Evolutionary conservation across 768 basidiomycete species (phyloP).

Genomic region (Tricholoma matsutake): DNA sequence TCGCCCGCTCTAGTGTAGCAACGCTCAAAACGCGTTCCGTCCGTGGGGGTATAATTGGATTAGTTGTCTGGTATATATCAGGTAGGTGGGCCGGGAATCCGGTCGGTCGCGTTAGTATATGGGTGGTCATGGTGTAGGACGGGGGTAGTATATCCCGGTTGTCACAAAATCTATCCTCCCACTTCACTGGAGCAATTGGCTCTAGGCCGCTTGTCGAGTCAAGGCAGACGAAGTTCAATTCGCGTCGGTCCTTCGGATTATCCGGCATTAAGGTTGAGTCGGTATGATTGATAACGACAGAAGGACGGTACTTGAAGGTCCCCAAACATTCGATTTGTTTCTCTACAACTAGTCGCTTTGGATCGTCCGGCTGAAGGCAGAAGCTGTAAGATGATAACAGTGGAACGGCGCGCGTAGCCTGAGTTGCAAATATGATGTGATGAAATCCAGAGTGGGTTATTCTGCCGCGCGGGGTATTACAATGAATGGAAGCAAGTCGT

Average conservation of each 20-base stretch:
- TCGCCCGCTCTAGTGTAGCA: slow-evolving; percentile 60
- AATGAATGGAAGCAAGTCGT: slow-evolving; percentile 37
- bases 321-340: slow-evolving; percentile 47
- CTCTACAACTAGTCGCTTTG: slow-evolving; percentile 30
- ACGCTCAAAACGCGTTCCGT: slow-evolving; percentile 50
- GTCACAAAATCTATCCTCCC: slow-evolving; percentile 8
- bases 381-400: slow-evolving; percentile 47
- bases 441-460: slow-evolving; percentile 47
- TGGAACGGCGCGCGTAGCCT: slow-evolving; percentile 59
- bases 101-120: slow-evolving; percentile 43
- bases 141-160: slow-evolving; percentile 32
- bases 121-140: slow-evolving; percentile 70
- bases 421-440: slow-evolving; percentile 71
- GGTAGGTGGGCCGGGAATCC: slow-evolving; percentile 30
- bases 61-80: slow-evolving; percentile 68
- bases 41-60: slow-evolving; percentile 56
- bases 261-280: slow-evolving; percentile 57
- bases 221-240: slow-evolving; percentile 57
- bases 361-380: slow-evolving; percentile 27
- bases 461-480: slow-evolving; percentile 25
- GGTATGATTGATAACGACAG: slow-evolving; percentile 70
- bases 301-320: slow-evolving; percentile 51
- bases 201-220: slow-evolving; percentile 3
- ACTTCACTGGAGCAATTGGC: neutral
- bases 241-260: slow-evolving; percentile 46